Base-by-base conservation (phyloP, 2,329 filamentous ascomycete genomes). In the Sporothrix curviconia region DNA sequence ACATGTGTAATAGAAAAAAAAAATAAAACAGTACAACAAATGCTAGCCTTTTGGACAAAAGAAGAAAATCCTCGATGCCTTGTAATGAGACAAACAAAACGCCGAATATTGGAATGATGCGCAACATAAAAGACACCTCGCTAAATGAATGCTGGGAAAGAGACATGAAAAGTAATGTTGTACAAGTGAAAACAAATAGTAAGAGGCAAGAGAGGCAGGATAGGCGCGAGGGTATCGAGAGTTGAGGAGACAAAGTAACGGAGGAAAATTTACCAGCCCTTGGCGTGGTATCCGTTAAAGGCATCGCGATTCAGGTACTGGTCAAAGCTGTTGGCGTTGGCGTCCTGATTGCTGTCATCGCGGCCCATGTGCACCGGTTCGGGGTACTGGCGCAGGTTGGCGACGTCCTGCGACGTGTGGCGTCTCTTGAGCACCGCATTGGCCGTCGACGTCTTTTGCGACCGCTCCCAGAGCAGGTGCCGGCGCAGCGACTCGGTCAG, bases 401-500 rank as follows among this genome's bases (percentile, higher is more conserved):
- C 88, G 62, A 96, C 85, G 68, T 96, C 92, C 63, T 92, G 89
- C 2, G 92, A 89, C 7, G 92, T 96, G 70, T 96, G 91, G 59
- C 90, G 81, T 61, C 92, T 84, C 78, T 96, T 95, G 58, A 96
- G 79, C 56, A 92, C 89, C 1, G 92, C 90, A 62, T 92, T 92
- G 66, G 86, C 89, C 7, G 90, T 92, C 34, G 89, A 87, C 59
- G 90, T 90, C 80, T 94, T 95, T 69, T 97, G 92, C 68, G 95
- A 90, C 54, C 94, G 87, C 71, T 99, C 94, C 89, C 90, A 95
- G 15, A 97, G 81, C 15, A 99, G 84, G 66, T 96, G 89, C 65
- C 91, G 89, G 22, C 94, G 85, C 3, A 99, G 84, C 22, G 90
- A 95, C 70, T 96, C 91, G 2, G 92, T 96, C 56, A 99, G 78